phyloP scores from a whole-genome alignment of 179 eudicot species.

The Beta macrorhiza region DNA sequence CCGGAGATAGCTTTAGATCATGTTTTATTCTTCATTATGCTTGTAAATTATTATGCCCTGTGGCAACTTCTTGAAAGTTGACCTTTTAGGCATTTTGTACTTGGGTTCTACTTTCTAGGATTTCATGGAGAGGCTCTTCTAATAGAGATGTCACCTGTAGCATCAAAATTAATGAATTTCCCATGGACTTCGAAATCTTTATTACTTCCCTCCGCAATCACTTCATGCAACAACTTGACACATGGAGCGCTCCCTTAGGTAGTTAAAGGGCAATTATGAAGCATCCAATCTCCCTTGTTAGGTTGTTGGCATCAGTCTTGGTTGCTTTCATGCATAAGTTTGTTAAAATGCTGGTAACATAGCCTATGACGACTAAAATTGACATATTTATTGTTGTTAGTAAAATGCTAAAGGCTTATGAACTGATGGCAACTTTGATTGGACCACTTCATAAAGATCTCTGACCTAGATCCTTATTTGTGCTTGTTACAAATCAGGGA shows the following conservation, averaged over 20 bases:
- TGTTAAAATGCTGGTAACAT: not conserved
- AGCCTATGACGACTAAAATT: slow-evolving; percentile 5
- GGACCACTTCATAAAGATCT: too few relatives aligned
- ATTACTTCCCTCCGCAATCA: not conserved
- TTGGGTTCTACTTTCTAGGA: not conserved
- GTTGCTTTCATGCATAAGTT: not conserved
- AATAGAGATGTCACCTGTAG: not conserved
- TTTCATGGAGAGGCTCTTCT: not conserved
- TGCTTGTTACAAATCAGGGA: not conserved
- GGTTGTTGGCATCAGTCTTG: not conserved
- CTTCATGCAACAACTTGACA: not conserved
- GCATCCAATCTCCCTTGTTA: not conserved
- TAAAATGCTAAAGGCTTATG: not conserved
- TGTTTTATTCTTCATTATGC: not conserved
- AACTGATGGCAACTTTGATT: not conserved
- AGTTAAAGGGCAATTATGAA: not conserved
- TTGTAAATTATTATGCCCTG: not conserved
- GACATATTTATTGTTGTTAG: not conserved
- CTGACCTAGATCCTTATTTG: not conserved
- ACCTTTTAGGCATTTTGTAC: not conserved
- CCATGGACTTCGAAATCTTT: not conserved
- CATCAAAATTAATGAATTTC: not conserved
- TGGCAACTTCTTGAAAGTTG: not conserved
- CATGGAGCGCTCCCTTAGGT: not conserved
- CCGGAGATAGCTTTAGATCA: not conserved